Evolutionary conservation across 805 yeast species (phyloP).

Genomic region (Hanseniaspora thailandica): DNA sequence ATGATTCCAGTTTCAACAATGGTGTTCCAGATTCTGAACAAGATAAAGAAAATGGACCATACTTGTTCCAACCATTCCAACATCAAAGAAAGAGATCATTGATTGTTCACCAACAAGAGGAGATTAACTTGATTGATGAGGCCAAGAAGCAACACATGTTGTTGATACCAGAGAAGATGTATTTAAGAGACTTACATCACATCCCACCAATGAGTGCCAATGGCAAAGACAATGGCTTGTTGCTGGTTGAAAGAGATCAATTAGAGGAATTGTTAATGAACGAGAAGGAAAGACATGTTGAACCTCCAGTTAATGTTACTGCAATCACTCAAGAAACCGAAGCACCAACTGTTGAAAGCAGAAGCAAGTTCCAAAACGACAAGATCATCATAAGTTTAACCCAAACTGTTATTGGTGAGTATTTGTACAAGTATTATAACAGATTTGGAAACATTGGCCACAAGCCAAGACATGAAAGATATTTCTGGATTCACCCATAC

Average conservation of each 20-base stretch:
- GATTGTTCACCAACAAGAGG: background rate
- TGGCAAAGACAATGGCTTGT: constrained; percentile 25
- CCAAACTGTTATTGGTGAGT: constrained; percentile 89
- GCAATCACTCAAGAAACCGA: background rate
- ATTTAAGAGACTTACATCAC: constrained; percentile 15
- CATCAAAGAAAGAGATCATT: constrained; percentile 8
- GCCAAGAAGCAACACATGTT: constrained; percentile 4
- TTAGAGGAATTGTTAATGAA: constrained; percentile 14
- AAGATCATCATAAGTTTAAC: constrained; percentile 77
- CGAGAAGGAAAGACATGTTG: background rate
- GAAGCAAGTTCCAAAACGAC: constrained; percentile 22
- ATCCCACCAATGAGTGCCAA: constrained; percentile 19
- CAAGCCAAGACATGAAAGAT: constrained; percentile 77
- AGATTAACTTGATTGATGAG: constrained; percentile 4
- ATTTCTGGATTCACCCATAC: constrained; percentile 95
- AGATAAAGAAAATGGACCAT: background rate
- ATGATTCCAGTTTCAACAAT: constrained; percentile 8
- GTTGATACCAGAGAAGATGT: constrained; percentile 16
- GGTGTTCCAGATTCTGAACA: background rate
- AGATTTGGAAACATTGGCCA: constrained; percentile 50
- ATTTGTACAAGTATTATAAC: constrained; percentile 71
- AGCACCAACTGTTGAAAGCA: background rate
- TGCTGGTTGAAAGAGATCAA: constrained; percentile 30
- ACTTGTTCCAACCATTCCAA: constrained; percentile 8
- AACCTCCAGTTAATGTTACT: background rate